A percentile compares a stretch with the other conserved stretches of the same genome.
These are phyloP conservation scores for Thuidium tamariscinum DNA, from an alignment of 225 moss, liverwort and hornwort genomes.

Conservation along the genomic window DNA sequence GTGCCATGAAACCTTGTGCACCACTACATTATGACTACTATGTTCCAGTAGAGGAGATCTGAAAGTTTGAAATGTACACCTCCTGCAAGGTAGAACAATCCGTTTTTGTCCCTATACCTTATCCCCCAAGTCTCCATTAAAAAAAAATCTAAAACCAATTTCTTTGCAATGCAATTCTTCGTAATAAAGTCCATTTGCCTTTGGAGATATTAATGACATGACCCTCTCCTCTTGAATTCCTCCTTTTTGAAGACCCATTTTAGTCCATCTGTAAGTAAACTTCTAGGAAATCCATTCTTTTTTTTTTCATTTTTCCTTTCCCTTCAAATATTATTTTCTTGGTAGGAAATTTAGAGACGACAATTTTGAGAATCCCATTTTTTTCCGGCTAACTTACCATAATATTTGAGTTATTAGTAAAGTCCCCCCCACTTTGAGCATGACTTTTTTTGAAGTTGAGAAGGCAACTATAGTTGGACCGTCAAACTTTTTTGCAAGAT, in stretches of 20 bases:
- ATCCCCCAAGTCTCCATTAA: rapidly evolving
- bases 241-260: neutral
- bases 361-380: no score
- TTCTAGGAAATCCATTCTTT: rapidly evolving
- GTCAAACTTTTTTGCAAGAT: no score
- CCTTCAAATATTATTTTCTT: no score
- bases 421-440: no score
- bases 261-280: neutral
- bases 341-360: no score
- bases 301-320: neutral
- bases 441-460: no score
- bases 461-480: no score
- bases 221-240: neutral
- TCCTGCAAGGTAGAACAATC: neutral
- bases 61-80: neutral
- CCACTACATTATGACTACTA: rapidly evolving
- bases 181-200: neutral
- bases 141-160: neutral
- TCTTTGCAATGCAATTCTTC: neutral
- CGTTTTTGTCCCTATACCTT: rapidly evolving
- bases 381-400: no score
- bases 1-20: rapidly evolving
- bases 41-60: rapidly evolving
- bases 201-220: neutral
- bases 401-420: no score